Conservation (phyloP, 768 basidiomycete genomes). For the Suillus subalutaceus region DNA sequence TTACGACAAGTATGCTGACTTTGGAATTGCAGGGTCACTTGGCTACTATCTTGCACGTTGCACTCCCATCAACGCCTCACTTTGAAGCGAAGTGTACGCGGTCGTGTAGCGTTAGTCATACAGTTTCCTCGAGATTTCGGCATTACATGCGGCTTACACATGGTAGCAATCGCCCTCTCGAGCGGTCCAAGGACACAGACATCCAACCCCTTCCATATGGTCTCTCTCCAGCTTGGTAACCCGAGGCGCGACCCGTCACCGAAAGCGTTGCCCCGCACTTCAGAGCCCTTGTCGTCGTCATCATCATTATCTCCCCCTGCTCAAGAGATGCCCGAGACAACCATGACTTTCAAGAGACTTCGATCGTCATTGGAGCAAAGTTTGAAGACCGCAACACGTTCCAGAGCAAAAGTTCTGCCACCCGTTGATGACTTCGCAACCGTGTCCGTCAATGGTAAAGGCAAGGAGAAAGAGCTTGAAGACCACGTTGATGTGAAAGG, state of each 20-base stretch:
- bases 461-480: conserved; percentile 38
- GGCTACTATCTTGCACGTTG: conserved; percentile 24
- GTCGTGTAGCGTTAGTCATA: conserved; percentile 20
- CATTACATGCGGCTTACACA: conserved; percentile 39
- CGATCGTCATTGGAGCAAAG: conserved; percentile 71
- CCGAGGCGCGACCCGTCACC: conserved; percentile 35
- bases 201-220: conserved; percentile 50
- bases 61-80: conserved; percentile 14
- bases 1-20: background rate
- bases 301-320: conserved; percentile 33
- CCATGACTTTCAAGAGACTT: conserved; percentile 63
- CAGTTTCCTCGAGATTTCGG: conserved; percentile 22
- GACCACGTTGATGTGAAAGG: conserved; percentile 28
- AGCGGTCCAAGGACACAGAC: conserved; percentile 40
- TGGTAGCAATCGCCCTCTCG: conserved; percentile 48
- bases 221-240: conserved; percentile 43
- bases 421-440: conserved; percentile 47
- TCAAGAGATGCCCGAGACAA: conserved; percentile 40
- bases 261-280: conserved; percentile 44
- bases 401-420: conserved; percentile 45
- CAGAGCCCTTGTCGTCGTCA: conserved; percentile 38
- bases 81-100: conserved; percentile 15
- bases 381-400: conserved; percentile 63
- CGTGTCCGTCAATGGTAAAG: conserved; percentile 47
- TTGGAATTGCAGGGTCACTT: conserved; percentile 6